phyloP scores from a whole-genome alignment of 257 asterid species.

The Handroanthus guayacan region DNA sequence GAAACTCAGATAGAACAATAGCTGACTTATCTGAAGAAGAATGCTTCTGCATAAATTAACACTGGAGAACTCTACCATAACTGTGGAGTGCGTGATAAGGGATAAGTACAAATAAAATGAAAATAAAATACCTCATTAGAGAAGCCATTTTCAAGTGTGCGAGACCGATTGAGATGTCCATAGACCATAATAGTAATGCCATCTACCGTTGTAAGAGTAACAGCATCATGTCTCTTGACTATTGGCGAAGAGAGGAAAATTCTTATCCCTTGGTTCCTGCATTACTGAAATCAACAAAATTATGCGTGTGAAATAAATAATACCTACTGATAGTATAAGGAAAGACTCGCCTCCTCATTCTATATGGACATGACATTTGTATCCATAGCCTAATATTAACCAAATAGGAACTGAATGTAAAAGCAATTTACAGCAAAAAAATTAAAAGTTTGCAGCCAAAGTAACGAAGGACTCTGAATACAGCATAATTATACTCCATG shows the following conservation, averaged over 20 bases:
- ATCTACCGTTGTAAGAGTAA: slow-evolving; percentile 65
- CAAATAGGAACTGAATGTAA: slow-evolving; percentile 24
- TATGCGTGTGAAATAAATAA: slow-evolving; percentile 9
- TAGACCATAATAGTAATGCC: slow-evolving; percentile 59
- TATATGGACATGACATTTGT: background rate
- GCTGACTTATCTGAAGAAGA: slow-evolving; percentile 7
- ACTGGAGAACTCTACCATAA: background rate
- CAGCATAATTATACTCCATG: slow-evolving; percentile 1
- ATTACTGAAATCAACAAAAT: slow-evolving; percentile 26
- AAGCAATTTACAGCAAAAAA: slow-evolving; percentile 1
- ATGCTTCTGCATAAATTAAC: background rate
- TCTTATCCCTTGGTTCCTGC: slow-evolving; percentile 57
- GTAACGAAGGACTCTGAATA: slow-evolving; percentile 2
- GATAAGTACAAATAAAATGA: background rate
- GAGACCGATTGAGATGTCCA: slow-evolving; percentile 62
- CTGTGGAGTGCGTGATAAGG: background rate
- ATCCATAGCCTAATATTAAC: slow-evolving; percentile 7
- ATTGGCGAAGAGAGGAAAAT: slow-evolving; percentile 65
- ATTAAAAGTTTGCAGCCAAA: slow-evolving; percentile 6
- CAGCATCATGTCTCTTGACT: slow-evolving; percentile 59
- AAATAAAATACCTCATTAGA: slow-evolving; percentile 53
- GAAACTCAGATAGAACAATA: background rate
- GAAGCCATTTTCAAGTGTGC: slow-evolving; percentile 69
- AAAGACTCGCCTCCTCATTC: background rate
- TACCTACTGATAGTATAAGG: slow-evolving; percentile 13